These are phyloP conservation scores for Talaromyces sp. DNA, from an alignment of 2,329 filamentous ascomycete genomes.

Conservation along the genomic window DNA sequence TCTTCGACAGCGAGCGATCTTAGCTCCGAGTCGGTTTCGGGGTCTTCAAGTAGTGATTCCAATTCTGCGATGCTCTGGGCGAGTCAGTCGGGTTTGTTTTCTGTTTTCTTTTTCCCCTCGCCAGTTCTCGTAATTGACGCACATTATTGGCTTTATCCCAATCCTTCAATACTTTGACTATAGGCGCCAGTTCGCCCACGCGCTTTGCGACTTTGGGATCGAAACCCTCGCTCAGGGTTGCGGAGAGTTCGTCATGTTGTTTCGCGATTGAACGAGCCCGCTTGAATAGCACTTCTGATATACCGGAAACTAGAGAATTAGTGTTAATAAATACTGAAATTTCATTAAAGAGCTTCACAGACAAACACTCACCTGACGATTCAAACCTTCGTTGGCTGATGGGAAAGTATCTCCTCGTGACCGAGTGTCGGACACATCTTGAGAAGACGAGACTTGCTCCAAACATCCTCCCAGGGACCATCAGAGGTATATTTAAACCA, in stretches of 20 bases:
- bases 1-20: constrained; percentile 60
- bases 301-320: constrained; percentile 21
- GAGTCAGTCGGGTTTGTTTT: constrained; percentile 6
- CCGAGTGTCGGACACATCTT: constrained; percentile 38
- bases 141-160: constrained; percentile 56
- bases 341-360: constrained; percentile 20
- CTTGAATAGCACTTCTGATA: constrained; percentile 51
- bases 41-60: constrained; percentile 67
- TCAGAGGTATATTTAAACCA: constrained; percentile 11
- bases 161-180: constrained; percentile 48
- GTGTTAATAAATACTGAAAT: background rate
- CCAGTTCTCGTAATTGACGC: constrained; percentile 12
- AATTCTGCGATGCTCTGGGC: constrained; percentile 59
- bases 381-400: constrained; percentile 18
- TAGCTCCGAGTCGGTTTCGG: constrained; percentile 53
- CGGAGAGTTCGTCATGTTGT: constrained; percentile 51
- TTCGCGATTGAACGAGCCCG: constrained; percentile 50
- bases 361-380: constrained; percentile 23
- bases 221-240: constrained; percentile 49
- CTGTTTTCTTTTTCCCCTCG: background rate
- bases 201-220: constrained; percentile 53
- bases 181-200: constrained; percentile 49
- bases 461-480: constrained; percentile 29
- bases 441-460: constrained; percentile 41
- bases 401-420: constrained; percentile 22